Evolutionary conservation across 2,329 filamentous ascomycete species (phyloP).

Genomic region (Zymoseptoria tritici): DNA sequence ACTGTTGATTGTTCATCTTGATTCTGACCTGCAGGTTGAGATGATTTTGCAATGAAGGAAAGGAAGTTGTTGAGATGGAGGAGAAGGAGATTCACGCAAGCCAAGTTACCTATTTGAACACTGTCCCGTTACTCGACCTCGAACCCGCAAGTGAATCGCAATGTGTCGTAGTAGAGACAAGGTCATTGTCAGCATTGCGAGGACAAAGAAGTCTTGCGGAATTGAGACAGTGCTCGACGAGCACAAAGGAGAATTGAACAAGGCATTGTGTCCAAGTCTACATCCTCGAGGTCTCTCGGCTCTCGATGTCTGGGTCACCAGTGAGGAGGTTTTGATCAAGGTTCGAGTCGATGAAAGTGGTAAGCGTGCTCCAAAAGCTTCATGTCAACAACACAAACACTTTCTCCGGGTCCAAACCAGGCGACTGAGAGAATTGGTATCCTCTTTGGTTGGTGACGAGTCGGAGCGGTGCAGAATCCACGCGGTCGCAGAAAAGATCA

Average conservation of each 20-base stretch:
- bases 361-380: not conserved
- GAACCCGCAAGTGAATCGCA: not conserved
- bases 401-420: not conserved
- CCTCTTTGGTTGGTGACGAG: slow-evolving; percentile 11
- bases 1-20: not conserved
- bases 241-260: not conserved
- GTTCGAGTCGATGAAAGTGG: not conserved
- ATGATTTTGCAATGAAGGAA: not conserved
- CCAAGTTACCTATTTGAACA: not conserved
- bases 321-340: not conserved
- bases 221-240: not conserved
- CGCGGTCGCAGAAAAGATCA: slow-evolving; percentile 4
- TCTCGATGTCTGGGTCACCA: not conserved
- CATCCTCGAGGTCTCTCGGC: not conserved
- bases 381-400: not conserved
- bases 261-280: not conserved
- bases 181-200: not conserved
- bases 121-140: not conserved
- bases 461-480: not conserved
- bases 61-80: not conserved
- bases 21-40: not conserved
- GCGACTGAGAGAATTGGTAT: slow-evolving; percentile 6
- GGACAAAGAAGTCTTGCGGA: not conserved
- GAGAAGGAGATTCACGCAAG: not conserved
- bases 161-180: not conserved